phyloP scores from a whole-genome alignment of 2,329 filamentous ascomycete species.

The Fusarium nodosum region DNA sequence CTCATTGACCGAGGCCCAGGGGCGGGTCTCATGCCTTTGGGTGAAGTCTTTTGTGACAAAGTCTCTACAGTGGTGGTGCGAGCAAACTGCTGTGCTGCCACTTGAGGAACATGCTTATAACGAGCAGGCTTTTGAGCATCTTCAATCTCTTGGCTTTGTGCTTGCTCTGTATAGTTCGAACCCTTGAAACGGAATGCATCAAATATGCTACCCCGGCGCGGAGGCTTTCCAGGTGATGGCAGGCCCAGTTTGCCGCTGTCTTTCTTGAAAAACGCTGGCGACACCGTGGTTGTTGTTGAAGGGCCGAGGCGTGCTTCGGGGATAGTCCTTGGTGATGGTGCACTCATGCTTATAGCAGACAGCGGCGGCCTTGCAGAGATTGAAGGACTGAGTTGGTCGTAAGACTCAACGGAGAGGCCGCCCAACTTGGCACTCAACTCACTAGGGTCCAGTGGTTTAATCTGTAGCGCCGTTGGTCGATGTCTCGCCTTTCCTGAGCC shows the following conservation, averaged over 20 bases:
- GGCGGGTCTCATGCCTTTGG: conserved; percentile 58
- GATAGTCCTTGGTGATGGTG: conserved; percentile 27
- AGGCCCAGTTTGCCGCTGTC: conserved; percentile 22
- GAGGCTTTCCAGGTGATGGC: conserved; percentile 17
- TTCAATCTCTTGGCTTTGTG: conserved; percentile 39
- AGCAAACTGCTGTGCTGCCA: conserved; percentile 68
- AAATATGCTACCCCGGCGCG: conserved; percentile 44
- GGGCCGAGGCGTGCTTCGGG: conserved; percentile 6
- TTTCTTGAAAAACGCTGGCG: conserved; percentile 27
- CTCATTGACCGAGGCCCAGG: conserved; percentile 36
- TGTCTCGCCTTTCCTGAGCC: conserved; percentile 38
- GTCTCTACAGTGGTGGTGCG: conserved; percentile 64
- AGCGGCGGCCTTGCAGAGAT: conserved; percentile 36
- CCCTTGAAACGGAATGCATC: conserved; percentile 46
- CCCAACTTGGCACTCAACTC: conserved; percentile 68
- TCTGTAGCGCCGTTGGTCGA: conserved; percentile 45
- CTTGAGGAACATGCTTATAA: conserved; percentile 66
- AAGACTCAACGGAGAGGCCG: conserved; percentile 65
- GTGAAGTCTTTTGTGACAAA: conserved; percentile 52
- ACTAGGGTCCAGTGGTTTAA: conserved; percentile 64
- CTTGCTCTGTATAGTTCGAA: conserved; percentile 45
- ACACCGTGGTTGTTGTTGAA: conserved; percentile 6
- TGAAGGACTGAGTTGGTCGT: conserved; percentile 42
- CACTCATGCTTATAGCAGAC: conserved; percentile 26
- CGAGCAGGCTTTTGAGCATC: conserved; percentile 27